These are phyloP conservation scores for Vaccinium myrtillus DNA, from an alignment of 148 eudicot species.

Conservation along the genomic window DNA sequence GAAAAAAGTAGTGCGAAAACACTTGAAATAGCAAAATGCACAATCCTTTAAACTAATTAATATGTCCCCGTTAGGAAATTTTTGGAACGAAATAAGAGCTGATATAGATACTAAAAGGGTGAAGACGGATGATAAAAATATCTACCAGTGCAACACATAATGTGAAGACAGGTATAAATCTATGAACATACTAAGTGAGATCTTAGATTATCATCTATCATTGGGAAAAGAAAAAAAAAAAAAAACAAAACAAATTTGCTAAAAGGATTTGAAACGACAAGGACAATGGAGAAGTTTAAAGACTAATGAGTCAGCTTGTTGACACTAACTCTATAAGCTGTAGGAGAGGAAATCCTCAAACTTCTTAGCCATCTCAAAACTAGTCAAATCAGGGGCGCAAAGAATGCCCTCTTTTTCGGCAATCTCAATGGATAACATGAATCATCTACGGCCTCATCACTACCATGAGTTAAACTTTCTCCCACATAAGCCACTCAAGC, in stretches of 20 bases:
- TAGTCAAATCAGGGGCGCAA: not conserved
- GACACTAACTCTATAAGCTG: not conserved
- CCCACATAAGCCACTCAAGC: no score
- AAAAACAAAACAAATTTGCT: not conserved
- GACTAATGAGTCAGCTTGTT: not conserved
- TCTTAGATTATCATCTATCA: not conserved
- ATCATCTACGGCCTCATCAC: not conserved
- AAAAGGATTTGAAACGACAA: not conserved
- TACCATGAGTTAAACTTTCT: not conserved
- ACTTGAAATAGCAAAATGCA: no score
- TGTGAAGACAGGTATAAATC: not conserved
- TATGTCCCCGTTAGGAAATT: not conserved
- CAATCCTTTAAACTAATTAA: not conserved
- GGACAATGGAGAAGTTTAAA: not conserved
- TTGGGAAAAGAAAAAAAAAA: not conserved
- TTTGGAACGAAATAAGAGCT: no score
- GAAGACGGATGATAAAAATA: no score
- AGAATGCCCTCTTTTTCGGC: not conserved
- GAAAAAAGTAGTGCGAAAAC: no score
- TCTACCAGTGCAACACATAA: no score
- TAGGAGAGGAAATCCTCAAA: not conserved
- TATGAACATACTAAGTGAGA: not conserved
- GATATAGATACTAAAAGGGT: no score
- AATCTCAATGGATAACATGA: not conserved
- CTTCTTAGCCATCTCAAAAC: not conserved